Base-by-base conservation (phyloP, 768 basidiomycete genomes). In the Tephrocybe rancida region DNA sequence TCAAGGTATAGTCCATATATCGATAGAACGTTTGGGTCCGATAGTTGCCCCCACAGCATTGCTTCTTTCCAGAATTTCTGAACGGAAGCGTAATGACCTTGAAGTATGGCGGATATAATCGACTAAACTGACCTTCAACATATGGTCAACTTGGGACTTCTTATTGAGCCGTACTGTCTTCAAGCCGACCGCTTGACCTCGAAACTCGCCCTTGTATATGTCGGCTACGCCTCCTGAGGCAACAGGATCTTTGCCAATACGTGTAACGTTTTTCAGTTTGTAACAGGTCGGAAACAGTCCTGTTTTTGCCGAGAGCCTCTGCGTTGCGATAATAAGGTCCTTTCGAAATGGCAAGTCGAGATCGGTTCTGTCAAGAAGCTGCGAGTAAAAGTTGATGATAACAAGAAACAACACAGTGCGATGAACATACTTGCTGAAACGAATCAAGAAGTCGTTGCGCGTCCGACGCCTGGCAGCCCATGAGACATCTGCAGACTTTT, bases 1-100 rank as follows among this genome's bases (percentile, higher is more conserved):
- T 50, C 24, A 22, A 42, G 49, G 35, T 43, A 55, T 8, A 61
- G 30, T 7, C 61, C 61, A 27, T 44, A 55, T n/a, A 62, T 55
- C 14, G 61, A 52, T 14, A 60, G 38, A 2, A 62, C n/a, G 22
- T 60, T 55, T 13, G 27, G 39, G 14, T 55, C 47, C 16, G 18
- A 41, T 24, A 55, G 13, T 35, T 55, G 54, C 9, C 39, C 22
- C 54, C 32, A 37, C 9, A 48, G 19, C 24, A 48, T 35, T 2
- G 32, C 32, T 21, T 48, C 47, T 26, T 48, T 48, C 22, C 16
- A 35, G 37, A 32, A 24, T 16, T 16, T 22, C 47, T 48, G 21
- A 4, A 35, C 1, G 1, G 11, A 1, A 14, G 6, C 4, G 24
- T 8, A 5, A 41, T 6, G 19, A 19, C 13, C 9, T 9, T 41